Base-by-base conservation (phyloP, 1,284 basidiomycete genomes). In the Ustilago sp. region DNA sequence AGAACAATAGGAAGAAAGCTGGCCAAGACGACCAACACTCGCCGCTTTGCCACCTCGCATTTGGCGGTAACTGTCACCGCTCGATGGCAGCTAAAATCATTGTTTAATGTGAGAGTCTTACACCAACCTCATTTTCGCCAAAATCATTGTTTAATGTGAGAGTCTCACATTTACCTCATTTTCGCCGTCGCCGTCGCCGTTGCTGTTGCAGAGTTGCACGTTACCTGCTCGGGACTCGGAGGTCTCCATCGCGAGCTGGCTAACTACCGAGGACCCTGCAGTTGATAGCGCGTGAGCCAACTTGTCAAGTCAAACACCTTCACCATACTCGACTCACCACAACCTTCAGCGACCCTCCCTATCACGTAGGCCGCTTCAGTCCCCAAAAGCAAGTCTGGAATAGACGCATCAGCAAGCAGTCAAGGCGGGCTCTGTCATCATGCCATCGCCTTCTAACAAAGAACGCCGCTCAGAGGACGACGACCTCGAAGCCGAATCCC, bases 401-500 rank as follows among this genome's bases (percentile, higher is more conserved):
- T 28, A 28, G 23, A 39, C 4, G 15, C 38, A 39, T 39, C 38
- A 39, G 11, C 23, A 15, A 12, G 8, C n/a, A 12, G 48, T 28
- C 23, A 28, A 28, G 23, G 3, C 23, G 23, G 23, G 23, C 23
- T 17, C 7, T 8, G 35, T 32, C 9, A 54, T 3, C 19, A 71
- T 73, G 70, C 60, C 65, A 3, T 5, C 60, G 0, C 36, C 63
- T 2, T n/a, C 67, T 3, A 61, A 56, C 4, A 86, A 67, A 48
- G 63, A 68, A 0, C 63, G 70, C 9, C 52, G 36, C 15, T 69
- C 73, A 1, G 55, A 70, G n/a, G 71, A 74, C 45, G 61, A 63
- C 41, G 76, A 78, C 32, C 68, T 78, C 28, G 76, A 78, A 59
- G 76, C 76, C 23, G 76, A 78, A 47, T 70, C 76, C 5, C 76